Conservation (phyloP, 257 asterid genomes). For the Gentiana straminea region DNA sequence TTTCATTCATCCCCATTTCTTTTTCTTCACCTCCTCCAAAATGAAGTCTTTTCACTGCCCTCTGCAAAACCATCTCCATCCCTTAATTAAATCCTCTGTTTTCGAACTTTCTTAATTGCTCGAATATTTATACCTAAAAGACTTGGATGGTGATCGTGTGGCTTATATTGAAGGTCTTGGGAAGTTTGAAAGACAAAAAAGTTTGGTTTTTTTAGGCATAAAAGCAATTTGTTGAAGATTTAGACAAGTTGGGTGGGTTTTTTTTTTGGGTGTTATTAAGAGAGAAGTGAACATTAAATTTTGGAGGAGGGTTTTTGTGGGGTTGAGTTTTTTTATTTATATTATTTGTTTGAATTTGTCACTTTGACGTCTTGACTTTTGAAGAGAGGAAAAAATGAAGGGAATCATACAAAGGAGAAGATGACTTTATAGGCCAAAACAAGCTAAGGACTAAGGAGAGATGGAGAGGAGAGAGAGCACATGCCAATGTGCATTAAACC, state of each 20-base stretch:
- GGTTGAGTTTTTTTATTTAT: slow-evolving; percentile 2
- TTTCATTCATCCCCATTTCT: slow-evolving; percentile 56
- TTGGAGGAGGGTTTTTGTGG: slow-evolving; percentile 7
- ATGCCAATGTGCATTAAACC: slow-evolving; percentile 17
- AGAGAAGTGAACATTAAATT: not conserved
- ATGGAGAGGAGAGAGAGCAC: slow-evolving; percentile 33
- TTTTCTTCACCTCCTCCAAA: slow-evolving; percentile 80
- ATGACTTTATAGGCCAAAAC: slow-evolving; percentile 42
- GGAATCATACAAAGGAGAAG: slow-evolving; percentile 33
- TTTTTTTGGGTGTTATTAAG: not conserved
- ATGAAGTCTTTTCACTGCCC: slow-evolving; percentile 71
- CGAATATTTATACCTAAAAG: too few relatives aligned
- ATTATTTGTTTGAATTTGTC: slow-evolving; percentile 11
- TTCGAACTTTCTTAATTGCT: slow-evolving; percentile 17
- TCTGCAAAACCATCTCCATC: slow-evolving; percentile 38
- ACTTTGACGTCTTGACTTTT: slow-evolving; percentile 28
- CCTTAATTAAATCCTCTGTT: slow-evolving; percentile 1
- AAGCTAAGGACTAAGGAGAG: slow-evolving; percentile 6
- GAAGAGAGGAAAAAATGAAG: slow-evolving; percentile 12
- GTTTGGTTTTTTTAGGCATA: slow-evolving; percentile 19
- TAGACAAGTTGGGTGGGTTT: slow-evolving; percentile 22
- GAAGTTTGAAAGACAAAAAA: slow-evolving; percentile 26
- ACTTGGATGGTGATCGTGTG: too few relatives aligned
- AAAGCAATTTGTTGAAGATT: slow-evolving; percentile 25
- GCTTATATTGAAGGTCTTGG: slow-evolving; percentile 20